Conservation (phyloP, 805 yeast genomes). For the Clavispora fructus region DNA sequence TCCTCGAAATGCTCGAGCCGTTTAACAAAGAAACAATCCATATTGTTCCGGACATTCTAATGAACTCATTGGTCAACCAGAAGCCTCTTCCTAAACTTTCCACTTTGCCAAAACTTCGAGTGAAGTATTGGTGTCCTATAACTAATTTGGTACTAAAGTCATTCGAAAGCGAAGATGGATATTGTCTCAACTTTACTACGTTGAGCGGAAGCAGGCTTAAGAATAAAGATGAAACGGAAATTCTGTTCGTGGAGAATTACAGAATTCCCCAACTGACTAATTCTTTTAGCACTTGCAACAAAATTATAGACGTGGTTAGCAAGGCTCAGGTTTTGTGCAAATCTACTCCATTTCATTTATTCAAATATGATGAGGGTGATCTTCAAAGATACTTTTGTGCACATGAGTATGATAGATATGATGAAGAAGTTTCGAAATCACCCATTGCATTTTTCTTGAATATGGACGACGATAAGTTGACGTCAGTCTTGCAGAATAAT, state of each 20-base stretch:
- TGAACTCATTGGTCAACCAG: conserved; percentile 88
- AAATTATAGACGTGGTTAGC: conserved; percentile 52
- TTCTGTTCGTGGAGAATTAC: conserved; percentile 22
- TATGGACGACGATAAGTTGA: conserved; percentile 33
- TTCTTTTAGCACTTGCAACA: conserved; percentile 17
- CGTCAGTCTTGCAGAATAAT: conserved; percentile 28
- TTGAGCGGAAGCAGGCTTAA: conserved; percentile 24
- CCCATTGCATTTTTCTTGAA: conserved; percentile 67
- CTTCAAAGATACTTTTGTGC: conserved; percentile 59
- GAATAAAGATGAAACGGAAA: conserved; percentile 14
- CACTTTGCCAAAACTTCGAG: conserved; percentile 60
- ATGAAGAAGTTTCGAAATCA: conserved; percentile 51
- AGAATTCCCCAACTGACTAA: conserved; percentile 14
- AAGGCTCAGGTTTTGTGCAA: conserved; percentile 73
- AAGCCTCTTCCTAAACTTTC: conserved; percentile 55
- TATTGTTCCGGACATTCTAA: conserved; percentile 69
- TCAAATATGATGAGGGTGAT: conserved; percentile 39
- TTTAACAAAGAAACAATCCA: conserved; percentile 35
- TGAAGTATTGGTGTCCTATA: conserved; percentile 62
- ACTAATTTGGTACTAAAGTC: conserved; percentile 49
- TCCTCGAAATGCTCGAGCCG: conserved; percentile 50
- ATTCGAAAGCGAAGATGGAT: conserved; percentile 23
- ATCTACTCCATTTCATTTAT: conserved; percentile 81
- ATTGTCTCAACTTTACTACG: conserved; percentile 24
- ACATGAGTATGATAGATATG: conserved; percentile 52